Evolutionary conservation across 208 protist species (phyloP).

Genomic region (Wallacemonas rigidus): DNA sequence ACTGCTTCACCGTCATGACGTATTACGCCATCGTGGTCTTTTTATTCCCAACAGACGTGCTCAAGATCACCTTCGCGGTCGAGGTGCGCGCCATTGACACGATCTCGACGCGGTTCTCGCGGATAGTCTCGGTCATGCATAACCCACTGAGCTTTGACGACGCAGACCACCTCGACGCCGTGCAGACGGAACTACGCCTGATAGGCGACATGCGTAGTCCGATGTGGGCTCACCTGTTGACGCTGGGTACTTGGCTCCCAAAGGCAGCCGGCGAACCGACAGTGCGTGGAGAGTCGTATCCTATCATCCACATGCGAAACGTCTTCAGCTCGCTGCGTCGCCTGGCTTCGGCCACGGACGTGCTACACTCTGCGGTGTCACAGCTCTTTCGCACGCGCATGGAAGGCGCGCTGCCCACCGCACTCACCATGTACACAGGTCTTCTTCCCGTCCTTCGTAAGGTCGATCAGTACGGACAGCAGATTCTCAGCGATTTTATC

Average conservation of each 20-base stretch:
- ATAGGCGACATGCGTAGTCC: constrained; percentile 7
- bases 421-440: constrained; percentile 7
- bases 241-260: constrained; percentile 33
- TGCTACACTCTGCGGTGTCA: constrained; percentile 30
- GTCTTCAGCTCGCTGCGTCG: constrained; percentile 59
- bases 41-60: constrained; percentile 65
- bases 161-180: constrained; percentile 17
- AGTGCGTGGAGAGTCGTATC: constrained; percentile 49
- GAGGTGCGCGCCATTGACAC: constrained; percentile 33
- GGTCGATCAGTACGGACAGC: constrained; percentile 30
- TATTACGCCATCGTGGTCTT: constrained; percentile 76
- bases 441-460: constrained; percentile 31
- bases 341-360: constrained; percentile 48
- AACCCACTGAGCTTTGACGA: constrained; percentile 24
- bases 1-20: constrained; percentile 63
- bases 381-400: constrained; percentile 24
- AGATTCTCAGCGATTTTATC: constrained; percentile 55
- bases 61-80: constrained; percentile 43
- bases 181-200: constrained; percentile 15
- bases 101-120: constrained; percentile 38
- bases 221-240: constrained; percentile 39
- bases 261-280: constrained; percentile 49
- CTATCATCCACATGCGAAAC: constrained; percentile 38
- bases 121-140: constrained; percentile 34
- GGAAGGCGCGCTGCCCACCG: constrained; percentile 13